phyloP scores from a whole-genome alignment of 2,329 filamentous ascomycete genomes.

The Coniochaeta prunicola region DNA sequence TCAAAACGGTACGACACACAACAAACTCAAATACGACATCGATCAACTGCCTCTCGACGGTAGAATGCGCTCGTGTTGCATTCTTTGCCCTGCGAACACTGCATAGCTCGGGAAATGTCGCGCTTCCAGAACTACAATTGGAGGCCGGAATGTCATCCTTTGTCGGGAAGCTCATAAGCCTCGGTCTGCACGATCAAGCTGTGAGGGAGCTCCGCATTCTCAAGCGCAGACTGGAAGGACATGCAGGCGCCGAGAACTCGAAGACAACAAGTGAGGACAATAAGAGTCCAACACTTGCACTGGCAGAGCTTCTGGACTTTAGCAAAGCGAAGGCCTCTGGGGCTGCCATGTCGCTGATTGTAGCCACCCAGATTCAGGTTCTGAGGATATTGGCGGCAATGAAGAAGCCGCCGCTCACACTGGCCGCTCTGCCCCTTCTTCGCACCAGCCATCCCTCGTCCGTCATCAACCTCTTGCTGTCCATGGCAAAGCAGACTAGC shows the following conservation, averaged over 20 bases:
- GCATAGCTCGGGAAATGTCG: constrained; percentile 44
- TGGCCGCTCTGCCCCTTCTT: constrained; percentile 49
- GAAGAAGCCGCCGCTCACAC: constrained; percentile 52
- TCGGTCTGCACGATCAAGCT: constrained; percentile 61
- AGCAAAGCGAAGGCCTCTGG: constrained; percentile 33
- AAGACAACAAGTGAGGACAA: constrained; percentile 25
- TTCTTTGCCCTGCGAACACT: constrained; percentile 57
- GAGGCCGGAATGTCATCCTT: constrained; percentile 69
- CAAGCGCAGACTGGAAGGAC: constrained; percentile 53
- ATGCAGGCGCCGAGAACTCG: constrained; percentile 15
- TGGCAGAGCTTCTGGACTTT: constrained; percentile 58
- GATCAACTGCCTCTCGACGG: constrained; percentile 45
- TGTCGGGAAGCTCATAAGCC: constrained; percentile 54
- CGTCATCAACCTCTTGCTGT: constrained; percentile 48
- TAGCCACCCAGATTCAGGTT: constrained; percentile 57
- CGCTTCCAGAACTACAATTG: constrained; percentile 57
- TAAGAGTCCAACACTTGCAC: constrained; percentile 31
- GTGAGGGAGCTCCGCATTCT: constrained; percentile 60
- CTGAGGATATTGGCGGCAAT: constrained; percentile 55
- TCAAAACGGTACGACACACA: constrained; percentile 24
- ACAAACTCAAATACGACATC: constrained; percentile 17
- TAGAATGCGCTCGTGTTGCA: constrained; percentile 63
- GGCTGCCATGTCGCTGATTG: constrained; percentile 45
- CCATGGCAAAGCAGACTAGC: constrained; percentile 32
- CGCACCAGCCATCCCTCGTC: constrained; percentile 45